These are phyloP conservation scores for Wickerhamomyces rabaulensis DNA, from an alignment of 805 yeast species.

Conservation along the genomic window DNA sequence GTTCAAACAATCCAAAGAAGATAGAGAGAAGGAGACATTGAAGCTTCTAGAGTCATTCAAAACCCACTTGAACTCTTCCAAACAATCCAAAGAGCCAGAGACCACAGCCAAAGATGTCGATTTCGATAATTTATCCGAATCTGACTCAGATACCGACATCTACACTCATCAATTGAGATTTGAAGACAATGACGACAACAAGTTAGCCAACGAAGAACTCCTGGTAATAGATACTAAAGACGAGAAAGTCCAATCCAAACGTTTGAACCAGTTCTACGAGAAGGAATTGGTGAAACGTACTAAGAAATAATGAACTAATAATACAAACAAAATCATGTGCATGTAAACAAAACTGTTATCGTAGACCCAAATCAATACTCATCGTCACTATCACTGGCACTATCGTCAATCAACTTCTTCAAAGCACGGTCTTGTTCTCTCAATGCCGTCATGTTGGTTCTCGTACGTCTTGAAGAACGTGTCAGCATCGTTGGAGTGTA, in stretches of 20 bases:
- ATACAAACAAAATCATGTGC: too few species aligned
- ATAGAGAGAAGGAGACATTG: slow-evolving; percentile 27
- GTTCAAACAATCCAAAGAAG: neutral
- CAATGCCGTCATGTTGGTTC: slow-evolving; percentile 13
- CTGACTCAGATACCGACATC: slow-evolving; percentile 17
- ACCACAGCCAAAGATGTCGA: slow-evolving; percentile 9
- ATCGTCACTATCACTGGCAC: slow-evolving; percentile 6
- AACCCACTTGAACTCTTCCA: slow-evolving; percentile 1
- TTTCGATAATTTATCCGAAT: slow-evolving; percentile 19
- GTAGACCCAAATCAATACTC: neutral
- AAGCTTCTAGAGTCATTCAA: slow-evolving; percentile 22
- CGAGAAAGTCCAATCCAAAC: slow-evolving; percentile 1
- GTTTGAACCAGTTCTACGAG: slow-evolving; percentile 6
- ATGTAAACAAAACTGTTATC: too few species aligned
- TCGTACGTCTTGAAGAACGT: slow-evolving; percentile 15
- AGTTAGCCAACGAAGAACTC: slow-evolving; percentile 15
- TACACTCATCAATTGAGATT: slow-evolving; percentile 17
- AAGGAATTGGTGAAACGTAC: neutral
- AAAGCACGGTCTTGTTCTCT: slow-evolving; percentile 13
- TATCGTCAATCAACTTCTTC: slow-evolving; percentile 10
- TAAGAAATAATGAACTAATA: neutral
- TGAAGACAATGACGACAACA: slow-evolving; percentile 10
- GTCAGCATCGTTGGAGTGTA: slow-evolving; percentile 7
- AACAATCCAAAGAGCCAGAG: neutral
- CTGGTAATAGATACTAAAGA: slow-evolving; percentile 15